Base-by-base conservation (phyloP, 345 rosid genomes). In the Salix koriyanagi region DNA sequence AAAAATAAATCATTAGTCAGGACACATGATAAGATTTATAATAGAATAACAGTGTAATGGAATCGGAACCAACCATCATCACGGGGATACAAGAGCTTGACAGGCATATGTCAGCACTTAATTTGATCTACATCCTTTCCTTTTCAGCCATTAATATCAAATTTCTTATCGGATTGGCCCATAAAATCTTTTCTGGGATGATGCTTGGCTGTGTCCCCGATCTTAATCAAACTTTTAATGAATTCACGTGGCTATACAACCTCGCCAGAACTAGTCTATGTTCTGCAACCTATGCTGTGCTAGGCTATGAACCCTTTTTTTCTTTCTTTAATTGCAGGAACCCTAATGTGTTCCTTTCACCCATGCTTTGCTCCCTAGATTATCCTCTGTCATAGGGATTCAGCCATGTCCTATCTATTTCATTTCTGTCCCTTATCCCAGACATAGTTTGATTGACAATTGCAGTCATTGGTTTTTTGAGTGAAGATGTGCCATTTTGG, bases 401-500 rank as follows among this genome's bases (percentile, higher is more conserved):
- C 34, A 41, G 14, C 21, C 12, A 60, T 60, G 74, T 61, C 74
- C 26, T 6, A 46, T 78, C 76, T 41, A 36, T 60, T 67, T 73
- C 69, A 42, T 10, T 46, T 28, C 67, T 73, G 69, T 58, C 67
- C 61, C 70, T 67, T 36, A 67, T 37, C 70, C 7, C 70, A 3
- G 21, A 19, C 48, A 36, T 19, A 67, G 37, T 67, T 67, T 67
- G 44, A 23, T 23, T 72, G 64, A 58, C 26, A 8, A 58, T 23
- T n/a, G 26, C 64, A 9, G 25, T 12, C 12, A 9, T n/a, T n/a
- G n/a, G 3, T 21, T 56, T n/a, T n/a, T 56, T n/a, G 61, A 56
- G n/a, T 56, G 61, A 56, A 56, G 61, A 56, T 58, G 64, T 9
- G 23, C 28, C 28, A 10, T 23, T 10, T 23, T 58, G 64, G 64